Conservation (phyloP, 371 early-diverging fungal species). For the Lichtheimia hyalospora region DNA sequence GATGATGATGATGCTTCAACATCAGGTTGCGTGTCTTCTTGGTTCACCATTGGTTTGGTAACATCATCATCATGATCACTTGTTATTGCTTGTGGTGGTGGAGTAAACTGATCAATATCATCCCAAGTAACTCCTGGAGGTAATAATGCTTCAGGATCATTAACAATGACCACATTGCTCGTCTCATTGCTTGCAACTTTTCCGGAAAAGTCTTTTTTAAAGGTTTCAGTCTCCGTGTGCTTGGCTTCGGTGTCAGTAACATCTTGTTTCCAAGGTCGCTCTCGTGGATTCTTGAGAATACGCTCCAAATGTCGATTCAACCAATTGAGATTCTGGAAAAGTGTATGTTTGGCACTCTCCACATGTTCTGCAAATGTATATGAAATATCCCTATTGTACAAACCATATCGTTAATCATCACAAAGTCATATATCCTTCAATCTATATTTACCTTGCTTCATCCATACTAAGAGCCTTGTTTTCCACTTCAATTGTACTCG, state of each 20-base stretch:
- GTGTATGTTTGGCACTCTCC: slow-evolving; percentile 22
- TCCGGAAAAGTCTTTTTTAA: background rate
- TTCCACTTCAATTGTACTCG: slow-evolving; percentile 50
- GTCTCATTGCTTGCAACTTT: slow-evolving; percentile 16
- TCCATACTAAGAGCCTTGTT: slow-evolving; percentile 41
- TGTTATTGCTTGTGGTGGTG: background rate
- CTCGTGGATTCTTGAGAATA: slow-evolving; percentile 20
- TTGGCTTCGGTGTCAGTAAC: slow-evolving; percentile 1
- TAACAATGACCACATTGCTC: slow-evolving; percentile 30
- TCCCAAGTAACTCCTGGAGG: slow-evolving; percentile 5
- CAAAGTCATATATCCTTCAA: too few species aligned
- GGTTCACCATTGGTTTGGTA: slow-evolving; percentile 26
- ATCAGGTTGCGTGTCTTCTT: slow-evolving; percentile 9
- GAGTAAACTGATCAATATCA: background rate
- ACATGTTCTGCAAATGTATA: slow-evolving; percentile 53
- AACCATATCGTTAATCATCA: background rate
- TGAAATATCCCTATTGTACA: slow-evolving; percentile 42
- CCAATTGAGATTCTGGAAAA: slow-evolving; percentile 67
- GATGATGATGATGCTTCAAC: slow-evolving; percentile 18
- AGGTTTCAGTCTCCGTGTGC: background rate
- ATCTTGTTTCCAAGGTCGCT: slow-evolving; percentile 1
- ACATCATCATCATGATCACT: slow-evolving; percentile 10
- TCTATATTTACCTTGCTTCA: slow-evolving; percentile 35
- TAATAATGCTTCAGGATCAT: slow-evolving; percentile 26
- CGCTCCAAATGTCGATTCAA: slow-evolving; percentile 55